phyloP scores from a whole-genome alignment of 2,329 filamentous ascomycete species.

The Orbilia javanica region DNA sequence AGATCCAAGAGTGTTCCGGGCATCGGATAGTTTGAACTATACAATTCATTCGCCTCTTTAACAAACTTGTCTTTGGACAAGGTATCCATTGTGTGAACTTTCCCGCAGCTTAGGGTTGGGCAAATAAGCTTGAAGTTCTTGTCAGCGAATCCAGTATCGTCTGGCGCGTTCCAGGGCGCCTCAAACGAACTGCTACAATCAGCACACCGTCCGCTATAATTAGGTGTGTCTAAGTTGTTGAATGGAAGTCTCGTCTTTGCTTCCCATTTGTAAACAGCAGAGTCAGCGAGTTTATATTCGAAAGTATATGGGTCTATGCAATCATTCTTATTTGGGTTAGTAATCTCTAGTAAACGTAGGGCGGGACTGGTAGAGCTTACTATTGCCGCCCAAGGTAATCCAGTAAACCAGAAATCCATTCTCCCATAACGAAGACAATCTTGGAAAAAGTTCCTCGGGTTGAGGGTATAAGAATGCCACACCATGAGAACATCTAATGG shows the following conservation, averaged over 20 bases:
- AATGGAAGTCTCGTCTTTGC: slow-evolving; percentile 39
- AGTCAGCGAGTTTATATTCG: slow-evolving; percentile 59
- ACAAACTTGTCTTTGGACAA: slow-evolving; percentile 75
- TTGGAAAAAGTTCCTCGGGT: slow-evolving; percentile 79
- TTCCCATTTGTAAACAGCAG: slow-evolving; percentile 52
- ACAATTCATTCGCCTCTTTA: slow-evolving; percentile 70
- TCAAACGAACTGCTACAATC: slow-evolving; percentile 59
- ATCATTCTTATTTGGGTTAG: slow-evolving; percentile 71
- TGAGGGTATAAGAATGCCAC: slow-evolving; percentile 83
- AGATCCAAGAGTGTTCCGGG: slow-evolving; percentile 76
- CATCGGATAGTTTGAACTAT: slow-evolving; percentile 70
- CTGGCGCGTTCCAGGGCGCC: slow-evolving; percentile 63
- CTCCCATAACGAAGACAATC: slow-evolving; percentile 75
- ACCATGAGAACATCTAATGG: slow-evolving; percentile 79
- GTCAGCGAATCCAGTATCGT: slow-evolving; percentile 74
- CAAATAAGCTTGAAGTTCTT: slow-evolving; percentile 70
- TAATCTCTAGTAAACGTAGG: slow-evolving; percentile 63
- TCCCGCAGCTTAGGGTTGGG: slow-evolving; percentile 66
- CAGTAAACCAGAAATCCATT: slow-evolving; percentile 72
- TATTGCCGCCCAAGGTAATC: slow-evolving; percentile 75
- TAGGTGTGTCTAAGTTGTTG: slow-evolving; percentile 41
- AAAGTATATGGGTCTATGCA: slow-evolving; percentile 58
- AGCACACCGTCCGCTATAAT: slow-evolving; percentile 32
- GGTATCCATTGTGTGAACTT: slow-evolving; percentile 70
- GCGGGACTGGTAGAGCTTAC: slow-evolving; percentile 65